These are phyloP conservation scores for Halenospora varia DNA, from an alignment of 495 filamentous ascomycete genomes.

Conservation along the genomic window DNA sequence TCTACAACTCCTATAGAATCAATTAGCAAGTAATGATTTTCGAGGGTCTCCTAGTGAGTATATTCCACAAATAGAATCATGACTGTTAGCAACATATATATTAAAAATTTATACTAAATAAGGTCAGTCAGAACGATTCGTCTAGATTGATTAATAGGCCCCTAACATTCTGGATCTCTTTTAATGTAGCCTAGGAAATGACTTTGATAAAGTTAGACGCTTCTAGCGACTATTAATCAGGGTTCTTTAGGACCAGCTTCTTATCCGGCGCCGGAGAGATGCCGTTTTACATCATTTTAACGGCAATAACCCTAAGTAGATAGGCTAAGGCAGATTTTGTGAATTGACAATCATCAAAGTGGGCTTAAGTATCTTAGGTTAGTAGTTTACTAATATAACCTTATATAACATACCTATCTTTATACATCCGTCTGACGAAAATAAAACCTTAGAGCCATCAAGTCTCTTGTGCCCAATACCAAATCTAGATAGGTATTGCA, in stretches of 20 bases:
- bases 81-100: constrained; percentile 12
- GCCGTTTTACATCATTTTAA: constrained; percentile 16
- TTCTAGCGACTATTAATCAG: constrained; percentile 13
- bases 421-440: constrained; percentile 8
- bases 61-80: constrained; percentile 20
- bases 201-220: constrained; percentile 16
- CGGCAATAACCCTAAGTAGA: constrained; percentile 11
- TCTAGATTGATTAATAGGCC: background rate
- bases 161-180: constrained; percentile 12
- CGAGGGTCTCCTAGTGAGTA: constrained; percentile 11
- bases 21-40: constrained; percentile 6
- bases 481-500: constrained; percentile 11
- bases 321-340: constrained; percentile 6
- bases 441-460: constrained; percentile 6
- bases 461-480: background rate
- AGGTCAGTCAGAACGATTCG: background rate
- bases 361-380: constrained; percentile 1
- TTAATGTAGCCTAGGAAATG: constrained; percentile 9
- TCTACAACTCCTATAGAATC: background rate
- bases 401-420: constrained; percentile 10
- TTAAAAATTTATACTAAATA: constrained; percentile 11
- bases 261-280: constrained; percentile 6
- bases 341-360: constrained; percentile 15
- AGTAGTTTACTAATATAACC: background rate
- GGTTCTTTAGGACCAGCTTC: constrained; percentile 10